Conservation (phyloP, 176 grass and related monocot species). For the Alloteropsis semialata region DNA sequence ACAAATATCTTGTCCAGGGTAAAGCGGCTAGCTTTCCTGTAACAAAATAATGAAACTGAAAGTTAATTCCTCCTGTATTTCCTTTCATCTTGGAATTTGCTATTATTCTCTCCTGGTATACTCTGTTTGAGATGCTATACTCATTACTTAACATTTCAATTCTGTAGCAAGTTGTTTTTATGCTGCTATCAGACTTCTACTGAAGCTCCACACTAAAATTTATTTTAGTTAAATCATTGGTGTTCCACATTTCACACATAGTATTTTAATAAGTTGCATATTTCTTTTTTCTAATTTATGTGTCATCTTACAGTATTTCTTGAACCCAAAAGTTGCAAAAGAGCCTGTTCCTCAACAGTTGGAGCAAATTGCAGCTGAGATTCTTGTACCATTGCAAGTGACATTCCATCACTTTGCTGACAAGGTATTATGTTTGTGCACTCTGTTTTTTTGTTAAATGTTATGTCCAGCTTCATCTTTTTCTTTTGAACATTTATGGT, state of each 20-base stretch:
- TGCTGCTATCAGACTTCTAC: not conserved
- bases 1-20: constrained; percentile 4
- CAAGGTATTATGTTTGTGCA: constrained; percentile 52
- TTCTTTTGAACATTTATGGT: constrained; percentile 28
- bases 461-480: constrained; percentile 2
- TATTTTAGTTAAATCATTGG: constrained; percentile 4
- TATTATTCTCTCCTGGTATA: not conserved
- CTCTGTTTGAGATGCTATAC: not conserved
- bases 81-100: not conserved
- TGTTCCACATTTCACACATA: not conserved
- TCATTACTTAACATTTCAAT: not conserved
- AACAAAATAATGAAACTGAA: not conserved
- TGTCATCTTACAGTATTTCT: constrained; percentile 70
- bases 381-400: constrained; percentile 84
- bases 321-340: constrained; percentile 81
- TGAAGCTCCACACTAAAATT: not conserved
- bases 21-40: not conserved
- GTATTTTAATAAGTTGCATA: not conserved
- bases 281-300: constrained; percentile 16
- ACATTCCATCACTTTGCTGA: constrained; percentile 71
- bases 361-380: constrained; percentile 77
- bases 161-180: not conserved
- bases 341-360: constrained; percentile 82
- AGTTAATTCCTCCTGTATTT: not conserved
- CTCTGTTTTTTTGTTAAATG: constrained; percentile 1